A percentile compares a stretch with the other conserved stretches of the same genome.
Evolutionary conservation across 345 rosid genomes (phyloP).

Genomic region (Geranium rotundifolium): DNA sequence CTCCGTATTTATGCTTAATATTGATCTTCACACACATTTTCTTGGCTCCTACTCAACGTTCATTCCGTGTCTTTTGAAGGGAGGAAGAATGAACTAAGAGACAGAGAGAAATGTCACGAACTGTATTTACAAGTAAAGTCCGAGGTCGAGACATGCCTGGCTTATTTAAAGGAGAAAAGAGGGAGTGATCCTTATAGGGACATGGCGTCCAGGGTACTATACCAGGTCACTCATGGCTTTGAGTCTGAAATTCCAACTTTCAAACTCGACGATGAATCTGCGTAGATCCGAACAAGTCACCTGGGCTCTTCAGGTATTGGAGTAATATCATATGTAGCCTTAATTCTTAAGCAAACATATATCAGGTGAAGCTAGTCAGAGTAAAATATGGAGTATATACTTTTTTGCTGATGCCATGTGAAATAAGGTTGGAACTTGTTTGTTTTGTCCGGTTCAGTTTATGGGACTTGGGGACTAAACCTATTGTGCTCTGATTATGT

Average conservation of each 20-base stretch:
- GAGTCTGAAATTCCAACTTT: conserved; percentile 52
- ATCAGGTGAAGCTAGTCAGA: too few relatives aligned
- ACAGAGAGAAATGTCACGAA: conserved; percentile 43
- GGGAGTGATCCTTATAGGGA: conserved; percentile 58
- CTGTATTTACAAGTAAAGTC: conserved; percentile 50
- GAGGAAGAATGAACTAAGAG: conserved; percentile 35
- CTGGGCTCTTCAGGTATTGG: too few relatives aligned
- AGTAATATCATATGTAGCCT: too few relatives aligned
- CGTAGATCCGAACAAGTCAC: not conserved
- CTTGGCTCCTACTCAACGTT: not conserved
- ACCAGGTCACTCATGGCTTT: conserved; percentile 37
- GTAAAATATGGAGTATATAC: too few relatives aligned
- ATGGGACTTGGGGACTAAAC: too few relatives aligned
- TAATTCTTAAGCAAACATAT: too few relatives aligned
- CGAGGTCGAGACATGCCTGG: conserved; percentile 48
- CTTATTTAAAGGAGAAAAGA: conserved; percentile 48
- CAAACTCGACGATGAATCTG: conserved; percentile 32
- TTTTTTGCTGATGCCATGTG: too few relatives aligned
- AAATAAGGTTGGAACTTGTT: too few relatives aligned
- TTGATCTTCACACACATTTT: not conserved
- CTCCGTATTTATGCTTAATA: not conserved
- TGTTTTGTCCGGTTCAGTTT: too few relatives aligned
- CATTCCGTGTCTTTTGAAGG: conserved; percentile 20
- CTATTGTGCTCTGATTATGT: too few relatives aligned
- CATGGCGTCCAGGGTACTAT: conserved; percentile 33